Evolutionary conservation across 2,329 filamentous ascomycete species (phyloP).

Genomic region (Hansfordia pulvinata): DNA sequence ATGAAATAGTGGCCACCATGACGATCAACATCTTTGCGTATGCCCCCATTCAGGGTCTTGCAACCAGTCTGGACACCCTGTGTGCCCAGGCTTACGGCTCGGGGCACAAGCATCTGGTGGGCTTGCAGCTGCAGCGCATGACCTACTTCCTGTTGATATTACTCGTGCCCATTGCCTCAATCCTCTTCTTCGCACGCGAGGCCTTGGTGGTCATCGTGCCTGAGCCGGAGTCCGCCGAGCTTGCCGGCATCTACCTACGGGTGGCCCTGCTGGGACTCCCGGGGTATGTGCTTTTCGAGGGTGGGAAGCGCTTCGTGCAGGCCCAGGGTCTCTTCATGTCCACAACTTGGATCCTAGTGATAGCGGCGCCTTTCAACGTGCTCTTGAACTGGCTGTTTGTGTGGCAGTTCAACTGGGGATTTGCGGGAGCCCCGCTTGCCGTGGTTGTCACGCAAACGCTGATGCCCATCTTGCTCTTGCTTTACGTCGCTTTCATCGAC

Average conservation of each 20-base stretch:
- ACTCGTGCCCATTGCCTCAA: slow-evolving; percentile 53
- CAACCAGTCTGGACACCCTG: slow-evolving; percentile 82
- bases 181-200: slow-evolving; percentile 56
- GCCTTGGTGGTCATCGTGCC: slow-evolving; percentile 56
- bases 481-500: slow-evolving; percentile 60
- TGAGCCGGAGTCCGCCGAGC: slow-evolving; percentile 52
- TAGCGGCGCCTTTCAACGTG: slow-evolving; percentile 65
- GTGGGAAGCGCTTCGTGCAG: slow-evolving; percentile 67
- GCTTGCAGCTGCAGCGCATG: slow-evolving; percentile 71
- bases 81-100: slow-evolving; percentile 92
- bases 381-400: slow-evolving; percentile 71
- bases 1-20: slow-evolving; percentile 49
- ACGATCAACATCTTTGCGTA: slow-evolving; percentile 68
- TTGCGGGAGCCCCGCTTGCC: slow-evolving; percentile 66
- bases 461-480: slow-evolving; percentile 56
- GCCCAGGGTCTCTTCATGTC: slow-evolving; percentile 74
- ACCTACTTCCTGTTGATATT: slow-evolving; percentile 60
- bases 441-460: slow-evolving; percentile 64
- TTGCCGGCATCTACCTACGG: slow-evolving; percentile 63
- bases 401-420: slow-evolving; percentile 56
- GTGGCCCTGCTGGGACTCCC: slow-evolving; percentile 59
- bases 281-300: slow-evolving; percentile 64
- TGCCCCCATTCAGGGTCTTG: slow-evolving; percentile 69
- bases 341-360: slow-evolving; percentile 61
- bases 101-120: slow-evolving; percentile 79